These are phyloP conservation scores for Wickerhamia fluorescens DNA, from an alignment of 805 yeast species.

Conservation along the genomic window DNA sequence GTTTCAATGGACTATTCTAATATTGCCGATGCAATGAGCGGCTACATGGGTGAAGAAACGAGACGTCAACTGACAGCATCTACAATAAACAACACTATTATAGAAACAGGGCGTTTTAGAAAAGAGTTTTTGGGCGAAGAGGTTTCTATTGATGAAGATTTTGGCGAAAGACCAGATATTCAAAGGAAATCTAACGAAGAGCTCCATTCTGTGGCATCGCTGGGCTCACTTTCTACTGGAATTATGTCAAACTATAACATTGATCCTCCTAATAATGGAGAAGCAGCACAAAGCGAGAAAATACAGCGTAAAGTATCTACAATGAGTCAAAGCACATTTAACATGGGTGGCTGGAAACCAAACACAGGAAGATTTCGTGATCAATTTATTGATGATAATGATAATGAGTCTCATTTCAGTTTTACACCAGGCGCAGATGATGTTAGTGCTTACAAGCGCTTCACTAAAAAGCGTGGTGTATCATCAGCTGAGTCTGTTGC, in stretches of 20 bases:
- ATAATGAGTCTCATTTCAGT: conserved; percentile 28
- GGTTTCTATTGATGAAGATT: conserved; percentile 4
- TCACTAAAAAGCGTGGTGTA: conserved; percentile 17
- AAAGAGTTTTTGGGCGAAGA: conserved; percentile 1
- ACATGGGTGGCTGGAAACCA: conserved; percentile 54
- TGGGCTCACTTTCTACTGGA: conserved; percentile 13
- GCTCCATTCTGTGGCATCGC: conserved; percentile 7
- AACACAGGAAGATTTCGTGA: conserved; percentile 45
- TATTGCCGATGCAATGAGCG: conserved; percentile 27
- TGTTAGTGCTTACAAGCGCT: conserved; percentile 18
- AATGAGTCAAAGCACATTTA: conserved; percentile 26
- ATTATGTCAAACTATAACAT: conserved; percentile 6
- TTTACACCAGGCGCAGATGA: conserved; percentile 15
- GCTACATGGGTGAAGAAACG: conserved; percentile 18
- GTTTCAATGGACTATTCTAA: conserved; percentile 22
- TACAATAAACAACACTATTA: conserved; percentile 2
- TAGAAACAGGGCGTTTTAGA: neutral
- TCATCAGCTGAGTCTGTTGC: conserved; percentile 13
- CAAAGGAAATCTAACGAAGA: conserved; percentile 3
- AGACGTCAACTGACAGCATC: no score
- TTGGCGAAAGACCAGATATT: neutral
- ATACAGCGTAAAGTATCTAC: conserved; percentile 25
- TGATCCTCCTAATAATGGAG: neutral
- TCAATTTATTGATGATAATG: conserved; percentile 39
- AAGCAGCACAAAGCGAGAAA: neutral